Percentiles rank a stretch among this genome's conserved stretches.
Conservation (phyloP, 495 filamentous ascomycete genomes). For the Penicillium ucsense region DNA sequence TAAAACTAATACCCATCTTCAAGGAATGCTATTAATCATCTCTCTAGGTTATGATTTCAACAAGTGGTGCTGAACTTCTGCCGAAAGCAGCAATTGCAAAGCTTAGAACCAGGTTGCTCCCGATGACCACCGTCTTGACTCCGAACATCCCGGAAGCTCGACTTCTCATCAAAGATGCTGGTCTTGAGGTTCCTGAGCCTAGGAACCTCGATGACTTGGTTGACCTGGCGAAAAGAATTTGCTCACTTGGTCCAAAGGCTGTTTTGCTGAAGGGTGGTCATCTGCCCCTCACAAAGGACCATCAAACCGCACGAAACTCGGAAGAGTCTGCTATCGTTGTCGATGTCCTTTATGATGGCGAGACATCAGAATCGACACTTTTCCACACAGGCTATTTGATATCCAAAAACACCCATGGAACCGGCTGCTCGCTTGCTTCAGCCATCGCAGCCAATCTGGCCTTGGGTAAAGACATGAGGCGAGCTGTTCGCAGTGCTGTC, state of each 20-base stretch:
- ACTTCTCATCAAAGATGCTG: constrained; percentile 55
- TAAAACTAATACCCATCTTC: neutral
- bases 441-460: constrained; percentile 85
- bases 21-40: constrained; percentile 3
- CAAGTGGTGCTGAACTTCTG: constrained; percentile 68
- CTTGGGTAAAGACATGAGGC: constrained; percentile 46
- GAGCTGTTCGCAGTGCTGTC: constrained; percentile 62
- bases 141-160: constrained; percentile 88
- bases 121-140: constrained; percentile 69
- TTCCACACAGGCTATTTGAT: constrained; percentile 60
- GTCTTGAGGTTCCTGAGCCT: constrained; percentile 38
- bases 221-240: constrained; percentile 55
- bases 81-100: constrained; percentile 56
- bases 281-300: constrained; percentile 59
- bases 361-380: constrained; percentile 28
- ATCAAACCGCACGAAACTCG: constrained; percentile 38
- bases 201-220: constrained; percentile 51
- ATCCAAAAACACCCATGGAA: constrained; percentile 84
- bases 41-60: constrained; percentile 81
- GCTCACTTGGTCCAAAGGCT: constrained; percentile 60
- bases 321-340: constrained; percentile 56
- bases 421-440: constrained; percentile 89
- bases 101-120: constrained; percentile 60
- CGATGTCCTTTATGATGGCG: constrained; percentile 62
- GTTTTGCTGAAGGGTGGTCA: constrained; percentile 92